Base-by-base conservation (phyloP, 2,329 filamentous ascomycete species). In the Colletotrichum sp. region DNA sequence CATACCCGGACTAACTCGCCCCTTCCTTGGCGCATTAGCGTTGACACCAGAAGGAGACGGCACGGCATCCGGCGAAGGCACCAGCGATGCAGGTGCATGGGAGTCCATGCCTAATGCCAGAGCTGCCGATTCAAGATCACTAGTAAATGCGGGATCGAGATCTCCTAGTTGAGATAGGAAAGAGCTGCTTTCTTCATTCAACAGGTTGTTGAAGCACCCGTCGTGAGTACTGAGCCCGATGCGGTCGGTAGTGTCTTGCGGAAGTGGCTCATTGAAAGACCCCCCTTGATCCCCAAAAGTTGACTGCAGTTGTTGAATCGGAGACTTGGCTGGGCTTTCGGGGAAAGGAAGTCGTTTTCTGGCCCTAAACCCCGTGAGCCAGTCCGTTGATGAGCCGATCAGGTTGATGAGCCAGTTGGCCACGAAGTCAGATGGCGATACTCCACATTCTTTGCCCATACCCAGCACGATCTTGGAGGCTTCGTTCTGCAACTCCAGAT, bases 401-500 rank as follows among this genome's bases (percentile, higher is more conserved):
- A 77, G 52, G 18, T 68, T 64, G 9, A 74, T 55, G 16, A 77
- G 26, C 61, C 73, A 77, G 34, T 77, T 74, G 9, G 59, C 69
- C 4, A 77, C 63, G 14, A 74, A 61, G 36, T 75, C 69, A 14
- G 75, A 64, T 4, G 75, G 64, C 14, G 69, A 75, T 0, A 59
- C 34, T 12, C 73, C 77, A 10, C 70, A 77, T 3, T 52, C 38
- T 14, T 77, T 74, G 13, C 71, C 67, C 21, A 78, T 36, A 4
- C 58, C 26, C 6, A 36, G n/a, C 2, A 79, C 64, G 5, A 79
- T 75, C 3, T 74, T 74, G 28, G 68, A 77, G 3, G 79, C 78
- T 64, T 79, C 76, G 10, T 43, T 69, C 16, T 79, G 79, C 5
- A 80, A 38, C 5, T 79, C 76, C 12, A 73, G 71, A 16, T 74